phyloP scores from a whole-genome alignment of 1,284 basidiomycete species.

The Ganoderma resinaceum region DNA sequence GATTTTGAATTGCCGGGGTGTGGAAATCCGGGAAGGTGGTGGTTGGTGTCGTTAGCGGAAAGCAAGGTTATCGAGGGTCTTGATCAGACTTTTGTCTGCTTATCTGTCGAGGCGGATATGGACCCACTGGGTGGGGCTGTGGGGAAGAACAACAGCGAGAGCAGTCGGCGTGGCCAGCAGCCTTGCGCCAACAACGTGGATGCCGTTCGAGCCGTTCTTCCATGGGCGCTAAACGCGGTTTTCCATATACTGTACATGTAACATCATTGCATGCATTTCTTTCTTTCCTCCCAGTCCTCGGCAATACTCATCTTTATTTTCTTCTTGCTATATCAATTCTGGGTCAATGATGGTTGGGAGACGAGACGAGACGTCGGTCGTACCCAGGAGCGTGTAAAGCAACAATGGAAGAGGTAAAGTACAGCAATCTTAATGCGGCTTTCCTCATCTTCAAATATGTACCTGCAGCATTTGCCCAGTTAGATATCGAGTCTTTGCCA shows the following conservation, averaged over 20 bases:
- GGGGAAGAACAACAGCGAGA: constrained; percentile 8
- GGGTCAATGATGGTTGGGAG: too few species aligned
- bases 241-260: too few species aligned
- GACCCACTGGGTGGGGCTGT: constrained; percentile 10
- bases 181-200: constrained; percentile 22
- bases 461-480: too few species aligned
- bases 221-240: constrained; percentile 10
- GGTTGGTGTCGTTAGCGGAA: neutral
- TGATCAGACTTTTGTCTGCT: constrained; percentile 15
- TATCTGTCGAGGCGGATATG: constrained; percentile 13
- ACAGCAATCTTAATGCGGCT: too few species aligned
- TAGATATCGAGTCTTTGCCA: too few species aligned
- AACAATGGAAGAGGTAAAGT: too few species aligned
- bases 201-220: neutral
- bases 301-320: neutral
- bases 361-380: too few species aligned
- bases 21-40: constrained; percentile 5
- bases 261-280: neutral
- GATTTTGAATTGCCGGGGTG: constrained; percentile 13
- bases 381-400: too few species aligned
- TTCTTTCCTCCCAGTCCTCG: neutral
- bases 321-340: too few species aligned
- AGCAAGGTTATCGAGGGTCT: neutral
- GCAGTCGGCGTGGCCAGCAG: constrained; percentile 9
- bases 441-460: too few species aligned